These are phyloP conservation scores for Schwanniomyces etchellsii DNA, from an alignment of 1,139 yeast genomes.

Conservation along the genomic window DNA sequence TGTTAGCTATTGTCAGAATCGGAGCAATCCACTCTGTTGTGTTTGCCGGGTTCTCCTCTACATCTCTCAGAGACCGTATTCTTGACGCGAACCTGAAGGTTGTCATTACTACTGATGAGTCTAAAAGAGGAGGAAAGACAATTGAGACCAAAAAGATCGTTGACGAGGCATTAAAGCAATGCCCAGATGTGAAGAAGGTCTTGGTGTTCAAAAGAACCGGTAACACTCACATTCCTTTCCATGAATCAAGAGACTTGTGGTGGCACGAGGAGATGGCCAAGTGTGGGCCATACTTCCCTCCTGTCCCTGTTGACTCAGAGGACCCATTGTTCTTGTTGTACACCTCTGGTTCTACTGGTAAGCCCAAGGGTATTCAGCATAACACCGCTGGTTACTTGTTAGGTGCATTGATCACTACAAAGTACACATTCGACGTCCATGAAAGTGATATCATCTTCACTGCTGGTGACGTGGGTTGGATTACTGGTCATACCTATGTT, in stretches of 20 bases:
- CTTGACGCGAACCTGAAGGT: constrained; percentile 69
- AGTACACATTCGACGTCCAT: constrained; percentile 73
- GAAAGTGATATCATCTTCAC: constrained; percentile 69
- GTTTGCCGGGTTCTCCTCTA: constrained; percentile 78
- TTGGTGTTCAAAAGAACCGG: constrained; percentile 73
- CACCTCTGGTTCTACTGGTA: constrained; percentile 67
- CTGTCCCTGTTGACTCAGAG: constrained; percentile 55
- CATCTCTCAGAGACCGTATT: constrained; percentile 72
- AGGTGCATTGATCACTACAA: constrained; percentile 65
- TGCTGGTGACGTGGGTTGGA: constrained; percentile 90
- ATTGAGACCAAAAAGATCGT: constrained; percentile 80
- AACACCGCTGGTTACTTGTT: constrained; percentile 75
- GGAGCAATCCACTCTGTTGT: constrained; percentile 84
- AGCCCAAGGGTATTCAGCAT: constrained; percentile 68
- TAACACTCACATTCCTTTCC: constrained; percentile 59
- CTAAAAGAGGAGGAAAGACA: constrained; percentile 77
- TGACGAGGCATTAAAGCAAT: constrained; percentile 69
- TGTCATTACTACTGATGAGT: constrained; percentile 77
- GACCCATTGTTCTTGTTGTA: constrained; percentile 61
- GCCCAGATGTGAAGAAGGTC: constrained; percentile 65
- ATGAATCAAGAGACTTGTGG: constrained; percentile 63
- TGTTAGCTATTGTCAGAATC: constrained; percentile 69
- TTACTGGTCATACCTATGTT: constrained; percentile 80
- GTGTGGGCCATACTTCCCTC: constrained; percentile 59
- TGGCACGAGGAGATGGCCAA: constrained; percentile 74